Conservation (phyloP, 192 early-diverging fungal species). For the Kappamyces sp. region DNA sequence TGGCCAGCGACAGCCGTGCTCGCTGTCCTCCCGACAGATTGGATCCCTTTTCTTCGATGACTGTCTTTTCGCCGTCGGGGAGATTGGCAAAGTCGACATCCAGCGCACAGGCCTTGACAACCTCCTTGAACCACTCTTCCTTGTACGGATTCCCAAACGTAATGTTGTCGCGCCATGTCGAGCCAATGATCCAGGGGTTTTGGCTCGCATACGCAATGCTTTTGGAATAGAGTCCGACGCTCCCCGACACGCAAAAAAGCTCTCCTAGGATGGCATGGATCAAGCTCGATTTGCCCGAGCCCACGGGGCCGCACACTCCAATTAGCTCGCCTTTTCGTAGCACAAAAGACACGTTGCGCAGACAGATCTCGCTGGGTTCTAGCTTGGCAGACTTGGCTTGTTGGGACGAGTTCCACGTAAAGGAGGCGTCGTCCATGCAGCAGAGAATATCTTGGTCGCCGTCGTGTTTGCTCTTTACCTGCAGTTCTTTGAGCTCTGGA, state of each 20-base stretch:
- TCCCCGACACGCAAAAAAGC: slow-evolving; percentile 18
- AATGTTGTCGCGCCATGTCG: slow-evolving; percentile 41
- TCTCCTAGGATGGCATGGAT: slow-evolving; percentile 42
- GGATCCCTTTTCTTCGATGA: slow-evolving; percentile 40
- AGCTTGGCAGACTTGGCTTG: slow-evolving; percentile 26
- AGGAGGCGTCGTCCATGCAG: slow-evolving; percentile 7
- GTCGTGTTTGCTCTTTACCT: background rate
- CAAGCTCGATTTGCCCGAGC: slow-evolving; percentile 37
- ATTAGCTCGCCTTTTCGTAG: slow-evolving; percentile 27
- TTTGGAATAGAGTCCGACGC: slow-evolving; percentile 15
- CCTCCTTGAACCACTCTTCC: slow-evolving; percentile 28
- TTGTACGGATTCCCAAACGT: slow-evolving; percentile 32
- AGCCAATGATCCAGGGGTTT: slow-evolving; percentile 34
- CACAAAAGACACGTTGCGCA: slow-evolving; percentile 28
- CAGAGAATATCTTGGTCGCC: background rate
- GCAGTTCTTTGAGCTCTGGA: too few relatives aligned
- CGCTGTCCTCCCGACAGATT: slow-evolving; percentile 42
- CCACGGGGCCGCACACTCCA: slow-evolving; percentile 43
- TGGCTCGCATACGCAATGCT: slow-evolving; percentile 40
- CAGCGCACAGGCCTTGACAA: slow-evolving; percentile 36
- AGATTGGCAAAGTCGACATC: slow-evolving; percentile 34
- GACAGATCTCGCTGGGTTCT: background rate
- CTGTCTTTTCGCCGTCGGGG: slow-evolving; percentile 22
- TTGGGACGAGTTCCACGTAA: slow-evolving; percentile 14
- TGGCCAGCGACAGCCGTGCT: slow-evolving; percentile 38